Conservation (phyloP, 192 early-diverging fungal species). For the Backusella tarrabulga region DNA sequence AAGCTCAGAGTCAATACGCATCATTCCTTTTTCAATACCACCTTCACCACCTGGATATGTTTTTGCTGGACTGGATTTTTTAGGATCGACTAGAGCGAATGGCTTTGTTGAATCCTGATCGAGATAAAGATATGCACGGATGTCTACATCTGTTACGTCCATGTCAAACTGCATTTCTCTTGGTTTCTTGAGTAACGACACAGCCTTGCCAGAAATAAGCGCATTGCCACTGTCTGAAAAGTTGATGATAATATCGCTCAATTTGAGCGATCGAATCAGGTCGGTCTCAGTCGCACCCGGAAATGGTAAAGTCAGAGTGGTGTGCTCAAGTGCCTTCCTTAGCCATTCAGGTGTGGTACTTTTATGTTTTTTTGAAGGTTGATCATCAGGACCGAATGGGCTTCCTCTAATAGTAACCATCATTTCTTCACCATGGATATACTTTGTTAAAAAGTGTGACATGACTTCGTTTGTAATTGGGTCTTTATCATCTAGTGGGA, state of each 20-base stretch:
- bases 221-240: conserved; percentile 23
- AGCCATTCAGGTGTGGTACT: conserved; percentile 28
- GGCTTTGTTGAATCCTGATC: conserved; percentile 16
- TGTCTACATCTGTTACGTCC: conserved; percentile 23
- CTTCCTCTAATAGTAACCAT: conserved; percentile 30
- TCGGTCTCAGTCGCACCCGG: conserved; percentile 33
- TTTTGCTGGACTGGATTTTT: conserved; percentile 17
- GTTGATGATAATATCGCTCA: conserved; percentile 32
- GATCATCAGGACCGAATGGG: conserved; percentile 23
- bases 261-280: conserved; percentile 26
- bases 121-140: conserved; percentile 26
- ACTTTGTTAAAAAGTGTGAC: conserved; percentile 26
- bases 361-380: background rate
- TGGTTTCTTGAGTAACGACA: conserved; percentile 26
- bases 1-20: conserved; percentile 22
- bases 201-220: conserved; percentile 33
- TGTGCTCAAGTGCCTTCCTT: conserved; percentile 15
- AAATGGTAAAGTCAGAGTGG: conserved; percentile 30
- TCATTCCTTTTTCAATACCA: background rate
- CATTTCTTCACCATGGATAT: conserved; percentile 27
- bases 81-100: conserved; percentile 27
- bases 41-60: conserved; percentile 5
- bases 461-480: background rate
- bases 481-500: conserved; percentile 16
- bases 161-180: conserved; percentile 33